A percentile compares a stretch with the other conserved stretches of the same genome.
phyloP scores from a whole-genome alignment of 1,139 yeast genomes.

The Yamadazyma dendronema region DNA sequence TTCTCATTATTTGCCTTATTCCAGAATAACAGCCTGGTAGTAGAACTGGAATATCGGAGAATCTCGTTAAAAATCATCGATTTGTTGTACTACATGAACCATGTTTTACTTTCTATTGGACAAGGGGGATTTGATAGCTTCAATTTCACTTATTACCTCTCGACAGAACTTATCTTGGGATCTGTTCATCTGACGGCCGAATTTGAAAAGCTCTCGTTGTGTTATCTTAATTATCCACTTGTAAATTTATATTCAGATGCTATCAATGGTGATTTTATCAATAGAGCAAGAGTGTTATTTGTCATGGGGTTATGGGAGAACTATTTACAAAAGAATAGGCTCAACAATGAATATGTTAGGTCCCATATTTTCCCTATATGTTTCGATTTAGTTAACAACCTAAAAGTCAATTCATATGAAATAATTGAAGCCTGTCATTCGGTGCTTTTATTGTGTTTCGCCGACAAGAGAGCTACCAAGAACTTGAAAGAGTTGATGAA shows the following conservation, averaged over 20 bases:
- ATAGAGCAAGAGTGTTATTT: slow-evolving; percentile 53
- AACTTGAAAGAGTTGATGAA: slow-evolving; percentile 32
- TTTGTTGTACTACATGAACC: slow-evolving; percentile 52
- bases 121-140: slow-evolving; percentile 70
- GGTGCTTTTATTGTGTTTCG: slow-evolving; percentile 52
- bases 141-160: slow-evolving; percentile 58
- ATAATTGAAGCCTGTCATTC: slow-evolving; percentile 69
- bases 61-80: slow-evolving; percentile 40
- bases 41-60: slow-evolving; percentile 27
- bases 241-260: slow-evolving; percentile 36
- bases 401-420: slow-evolving; percentile 27
- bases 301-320: slow-evolving; percentile 60
- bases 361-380: slow-evolving; percentile 43
- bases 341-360: slow-evolving; percentile 25
- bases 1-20: slow-evolving; percentile 10
- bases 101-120: slow-evolving; percentile 59
- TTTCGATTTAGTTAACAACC: slow-evolving; percentile 38
- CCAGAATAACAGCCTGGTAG: background rate
- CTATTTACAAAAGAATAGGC: slow-evolving; percentile 38
- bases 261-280: slow-evolving; percentile 32
- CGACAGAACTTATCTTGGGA: slow-evolving; percentile 44
- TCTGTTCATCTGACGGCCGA: slow-evolving; percentile 20
- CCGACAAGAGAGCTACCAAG: slow-evolving; percentile 19
- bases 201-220: slow-evolving; percentile 39
- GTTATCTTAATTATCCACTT: slow-evolving; percentile 40